Conservation (phyloP, 768 basidiomycete genomes). For the Lactarius sp. region DNA sequence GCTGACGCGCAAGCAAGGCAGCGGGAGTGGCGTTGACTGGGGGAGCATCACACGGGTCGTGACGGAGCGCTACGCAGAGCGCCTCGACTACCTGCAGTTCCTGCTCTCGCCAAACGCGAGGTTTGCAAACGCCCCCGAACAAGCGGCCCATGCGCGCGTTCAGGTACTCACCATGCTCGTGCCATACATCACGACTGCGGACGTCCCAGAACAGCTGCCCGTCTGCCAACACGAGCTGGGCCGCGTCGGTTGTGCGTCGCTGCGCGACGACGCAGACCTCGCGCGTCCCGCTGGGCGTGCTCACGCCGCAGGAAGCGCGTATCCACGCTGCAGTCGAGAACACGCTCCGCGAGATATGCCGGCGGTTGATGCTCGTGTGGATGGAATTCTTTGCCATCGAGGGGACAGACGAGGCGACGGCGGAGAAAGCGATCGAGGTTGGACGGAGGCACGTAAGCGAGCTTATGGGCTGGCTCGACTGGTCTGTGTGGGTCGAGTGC, state of each 20-base stretch:
- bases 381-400: conserved; percentile 21
- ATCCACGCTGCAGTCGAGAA: conserved; percentile 18
- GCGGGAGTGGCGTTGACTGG: conserved; percentile 41
- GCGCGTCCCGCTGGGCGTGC: conserved; percentile 2
- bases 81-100: conserved; percentile 40
- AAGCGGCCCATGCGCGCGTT: conserved; percentile 2
- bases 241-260: conserved; percentile 14
- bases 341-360: conserved; percentile 22
- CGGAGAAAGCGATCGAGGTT: background rate
- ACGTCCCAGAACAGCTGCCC: conserved; percentile 5
- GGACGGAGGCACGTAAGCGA: conserved; percentile 11
- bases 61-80: conserved; percentile 38
- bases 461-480: conserved; percentile 27
- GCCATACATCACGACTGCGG: conserved; percentile 30
- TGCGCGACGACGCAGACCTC: conserved; percentile 24
- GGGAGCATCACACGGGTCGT: conserved; percentile 35
- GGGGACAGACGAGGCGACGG: background rate
- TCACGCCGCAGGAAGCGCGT: conserved; percentile 22
- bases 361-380: conserved; percentile 22
- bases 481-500: conserved; percentile 26
- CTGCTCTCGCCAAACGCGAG: conserved; percentile 31
- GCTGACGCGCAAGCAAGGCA: conserved; percentile 23
- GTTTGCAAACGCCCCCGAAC: background rate
- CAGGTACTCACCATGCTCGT: conserved; percentile 26
- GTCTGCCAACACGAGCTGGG: conserved; percentile 14